Conservation (phyloP, 495 filamentous ascomycete species). For the Thozetella sp. region DNA sequence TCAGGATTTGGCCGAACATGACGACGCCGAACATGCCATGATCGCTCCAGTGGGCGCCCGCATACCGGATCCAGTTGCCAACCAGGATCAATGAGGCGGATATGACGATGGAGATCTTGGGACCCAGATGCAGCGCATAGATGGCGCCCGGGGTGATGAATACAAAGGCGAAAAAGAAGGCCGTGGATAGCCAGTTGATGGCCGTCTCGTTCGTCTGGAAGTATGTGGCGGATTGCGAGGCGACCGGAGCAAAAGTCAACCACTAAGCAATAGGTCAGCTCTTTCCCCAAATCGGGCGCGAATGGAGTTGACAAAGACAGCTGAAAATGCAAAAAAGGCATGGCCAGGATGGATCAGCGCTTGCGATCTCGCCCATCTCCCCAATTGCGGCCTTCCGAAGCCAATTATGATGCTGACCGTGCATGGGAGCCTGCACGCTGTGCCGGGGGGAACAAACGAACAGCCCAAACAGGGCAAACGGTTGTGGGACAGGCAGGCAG, state of each 20-base stretch:
- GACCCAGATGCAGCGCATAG: conserved; percentile 76
- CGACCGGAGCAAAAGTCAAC: conserved; percentile 90
- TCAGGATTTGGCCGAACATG: conserved; percentile 95
- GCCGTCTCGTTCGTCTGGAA: conserved; percentile 73
- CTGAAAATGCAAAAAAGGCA: neutral
- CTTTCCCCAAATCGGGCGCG: too few relatives aligned
- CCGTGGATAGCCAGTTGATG: conserved; percentile 92
- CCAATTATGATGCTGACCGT: too few relatives aligned
- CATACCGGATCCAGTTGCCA: conserved; percentile 95
- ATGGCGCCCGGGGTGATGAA: conserved; percentile 73
- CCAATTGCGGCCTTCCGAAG: too few relatives aligned
- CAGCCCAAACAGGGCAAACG: too few relatives aligned
- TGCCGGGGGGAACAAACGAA: too few relatives aligned
- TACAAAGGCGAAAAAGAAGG: conserved; percentile 83
- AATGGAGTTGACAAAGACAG: too few relatives aligned
- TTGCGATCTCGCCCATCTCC: neutral
- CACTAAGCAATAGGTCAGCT: conserved; percentile 68
- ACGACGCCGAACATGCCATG: conserved; percentile 70
- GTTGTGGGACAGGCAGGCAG: neutral
- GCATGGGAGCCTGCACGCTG: neutral
- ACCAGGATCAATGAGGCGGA: conserved; percentile 72
- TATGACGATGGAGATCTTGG: conserved; percentile 75
- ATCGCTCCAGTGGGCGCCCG: conserved; percentile 59
- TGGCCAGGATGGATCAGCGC: conserved; percentile 4
- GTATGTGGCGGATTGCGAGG: conserved; percentile 72